Conservation (phyloP, 2,329 filamentous ascomycete genomes). For the Stylonectria norvegica region DNA sequence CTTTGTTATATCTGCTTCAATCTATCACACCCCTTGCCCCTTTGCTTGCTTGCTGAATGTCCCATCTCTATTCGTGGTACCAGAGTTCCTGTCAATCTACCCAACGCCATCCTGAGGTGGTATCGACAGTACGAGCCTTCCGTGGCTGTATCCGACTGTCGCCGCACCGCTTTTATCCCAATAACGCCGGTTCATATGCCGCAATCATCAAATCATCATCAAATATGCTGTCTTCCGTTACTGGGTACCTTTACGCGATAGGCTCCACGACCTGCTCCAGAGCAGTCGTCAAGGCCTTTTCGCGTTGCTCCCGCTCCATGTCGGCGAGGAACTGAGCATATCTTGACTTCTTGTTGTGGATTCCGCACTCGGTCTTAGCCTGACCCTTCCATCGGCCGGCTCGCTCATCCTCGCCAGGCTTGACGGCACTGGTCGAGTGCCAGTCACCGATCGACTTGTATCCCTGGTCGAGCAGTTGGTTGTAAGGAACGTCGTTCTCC, state of each 20-base stretch:
- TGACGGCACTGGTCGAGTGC: constrained; percentile 92
- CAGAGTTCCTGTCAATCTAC: constrained; percentile 11
- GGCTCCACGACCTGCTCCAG: constrained; percentile 27
- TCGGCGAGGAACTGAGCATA: constrained; percentile 82
- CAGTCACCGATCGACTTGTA: constrained; percentile 99
- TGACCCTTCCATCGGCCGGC: constrained; percentile 96
- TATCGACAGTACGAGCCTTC: constrained; percentile 10
- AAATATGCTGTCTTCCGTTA: constrained; percentile 15
- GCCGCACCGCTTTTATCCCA: constrained; percentile 16
- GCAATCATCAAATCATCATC: constrained; percentile 29
- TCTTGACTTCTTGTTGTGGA: constrained; percentile 95
- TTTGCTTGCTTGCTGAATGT: constrained; percentile 11
- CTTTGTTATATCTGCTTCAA: too few species aligned
- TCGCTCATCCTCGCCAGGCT: constrained; percentile 89
- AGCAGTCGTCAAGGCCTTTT: constrained; percentile 35
- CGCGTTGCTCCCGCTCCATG: constrained; percentile 65
- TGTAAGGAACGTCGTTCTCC: constrained; percentile 88
- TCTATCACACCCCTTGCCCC: too few species aligned
- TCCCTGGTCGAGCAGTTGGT: constrained; percentile 82
- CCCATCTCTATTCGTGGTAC: constrained; percentile 11
- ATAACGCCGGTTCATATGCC: constrained; percentile 29
- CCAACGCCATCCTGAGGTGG: constrained; percentile 22
- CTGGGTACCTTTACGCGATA: constrained; percentile 22
- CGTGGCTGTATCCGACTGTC: constrained; percentile 9
- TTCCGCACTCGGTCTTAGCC: constrained; percentile 94